These are phyloP conservation scores for Peniophora sp. DNA, from an alignment of 1,284 basidiomycete genomes.

Conservation along the genomic window DNA sequence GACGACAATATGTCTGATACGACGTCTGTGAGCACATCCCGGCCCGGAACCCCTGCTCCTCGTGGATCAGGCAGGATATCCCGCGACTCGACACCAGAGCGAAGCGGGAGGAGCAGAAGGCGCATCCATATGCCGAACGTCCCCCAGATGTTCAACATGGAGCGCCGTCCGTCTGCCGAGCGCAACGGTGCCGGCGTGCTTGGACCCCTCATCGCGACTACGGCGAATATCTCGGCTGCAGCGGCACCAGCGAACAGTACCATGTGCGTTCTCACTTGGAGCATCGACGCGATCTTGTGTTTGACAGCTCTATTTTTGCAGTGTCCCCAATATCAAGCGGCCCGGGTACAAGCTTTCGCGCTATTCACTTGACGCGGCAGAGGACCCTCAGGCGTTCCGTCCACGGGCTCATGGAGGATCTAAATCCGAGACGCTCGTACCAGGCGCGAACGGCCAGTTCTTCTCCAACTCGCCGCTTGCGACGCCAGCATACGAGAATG, in stretches of 20 bases:
- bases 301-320: too few species aligned
- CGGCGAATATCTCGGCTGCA: conserved; percentile 46
- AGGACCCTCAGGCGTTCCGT: background rate
- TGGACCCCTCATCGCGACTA: conserved; percentile 66
- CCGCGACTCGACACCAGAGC: background rate
- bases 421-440: too few species aligned
- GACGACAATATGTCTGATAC: conserved; percentile 1
- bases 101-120: background rate
- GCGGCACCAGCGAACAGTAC: conserved; percentile 48
- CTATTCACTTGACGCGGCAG: conserved; percentile 21
- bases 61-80: background rate
- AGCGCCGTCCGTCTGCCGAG: conserved; percentile 36
- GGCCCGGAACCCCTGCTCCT: background rate
- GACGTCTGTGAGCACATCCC: background rate
- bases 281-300: too few species aligned
- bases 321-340: conserved; percentile 53
- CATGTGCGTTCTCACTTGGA: conserved; percentile 19
- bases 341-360: conserved; percentile 66
- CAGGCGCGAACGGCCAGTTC: too few species aligned
- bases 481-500: too few species aligned
- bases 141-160: conserved; percentile 3
- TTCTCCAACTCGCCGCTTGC: too few species aligned
- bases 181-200: conserved; percentile 60
- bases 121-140: background rate
- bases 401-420: background rate